Conservation (phyloP, 495 filamentous ascomycete species). For the Tuber umbilicatum region DNA sequence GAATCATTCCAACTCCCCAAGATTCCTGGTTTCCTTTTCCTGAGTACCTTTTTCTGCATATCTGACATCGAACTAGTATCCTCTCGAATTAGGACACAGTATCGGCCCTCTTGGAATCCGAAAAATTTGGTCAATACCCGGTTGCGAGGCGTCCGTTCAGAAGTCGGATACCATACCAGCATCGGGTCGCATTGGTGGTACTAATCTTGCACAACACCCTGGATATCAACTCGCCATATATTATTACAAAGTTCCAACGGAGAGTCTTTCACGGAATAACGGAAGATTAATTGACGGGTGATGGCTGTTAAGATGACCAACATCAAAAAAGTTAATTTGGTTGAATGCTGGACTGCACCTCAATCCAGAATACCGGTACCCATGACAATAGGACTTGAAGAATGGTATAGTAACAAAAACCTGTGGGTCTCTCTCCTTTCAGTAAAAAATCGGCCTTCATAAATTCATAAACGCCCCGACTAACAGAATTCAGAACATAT, state of each 20-base stretch:
- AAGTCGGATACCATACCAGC: neutral
- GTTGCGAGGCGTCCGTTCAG: neutral
- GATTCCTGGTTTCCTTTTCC: conserved; percentile 34
- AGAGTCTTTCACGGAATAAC: neutral
- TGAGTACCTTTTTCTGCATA: conserved; percentile 4
- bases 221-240: neutral
- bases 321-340: neutral
- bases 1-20: conserved; percentile 25
- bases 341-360: neutral
- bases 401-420: neutral
- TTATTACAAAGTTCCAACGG: neutral
- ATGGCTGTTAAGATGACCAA: neutral
- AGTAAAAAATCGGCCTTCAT: conserved; percentile 1
- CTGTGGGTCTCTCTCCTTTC: neutral
- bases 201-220: neutral
- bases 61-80: neutral
- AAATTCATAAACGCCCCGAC: neutral
- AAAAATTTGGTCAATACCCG: neutral
- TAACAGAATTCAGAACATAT: neutral
- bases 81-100: neutral
- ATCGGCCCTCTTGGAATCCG: neutral
- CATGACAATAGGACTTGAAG: neutral
- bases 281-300: neutral
- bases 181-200: neutral
- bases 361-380: neutral